These are phyloP conservation scores for Fraxinus sp. DNA, from an alignment of 305 asterid species.

Conservation along the genomic window DNA sequence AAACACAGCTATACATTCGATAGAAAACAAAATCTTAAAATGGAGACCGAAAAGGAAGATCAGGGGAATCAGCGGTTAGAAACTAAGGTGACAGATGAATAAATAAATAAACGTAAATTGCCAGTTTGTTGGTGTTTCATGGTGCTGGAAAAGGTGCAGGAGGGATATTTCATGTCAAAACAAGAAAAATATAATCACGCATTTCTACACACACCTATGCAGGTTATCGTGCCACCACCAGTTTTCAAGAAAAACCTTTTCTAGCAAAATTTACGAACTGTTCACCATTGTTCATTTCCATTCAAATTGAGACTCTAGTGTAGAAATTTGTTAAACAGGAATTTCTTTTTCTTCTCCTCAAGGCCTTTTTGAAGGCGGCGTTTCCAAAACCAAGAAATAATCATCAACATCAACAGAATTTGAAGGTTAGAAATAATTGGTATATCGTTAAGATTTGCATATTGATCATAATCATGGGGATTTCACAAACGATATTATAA, in stretches of 20 bases:
- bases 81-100: background rate
- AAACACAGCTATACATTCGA: background rate
- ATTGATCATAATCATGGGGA: background rate
- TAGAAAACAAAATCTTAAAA: background rate
- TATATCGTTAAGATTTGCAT: background rate
- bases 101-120: background rate
- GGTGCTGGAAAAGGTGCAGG: conserved; percentile 3
- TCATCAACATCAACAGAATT: background rate
- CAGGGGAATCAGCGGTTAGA: background rate
- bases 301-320: background rate
- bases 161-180: background rate
- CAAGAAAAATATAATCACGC: background rate
- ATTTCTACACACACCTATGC: background rate
- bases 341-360: background rate
- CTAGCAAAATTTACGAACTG: background rate
- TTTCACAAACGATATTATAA: background rate
- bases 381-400: background rate
- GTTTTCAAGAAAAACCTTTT: background rate
- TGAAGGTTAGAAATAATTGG: background rate
- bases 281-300: background rate
- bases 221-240: background rate
- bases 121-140: background rate
- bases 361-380: background rate
- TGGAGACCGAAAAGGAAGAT: background rate
- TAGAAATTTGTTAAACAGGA: background rate